Percentiles rank a stretch among this genome's conserved stretches.
These are phyloP conservation scores for Blakeslea trispora DNA, from an alignment of 371 early-diverging fungal genomes.

Conservation along the genomic window DNA sequence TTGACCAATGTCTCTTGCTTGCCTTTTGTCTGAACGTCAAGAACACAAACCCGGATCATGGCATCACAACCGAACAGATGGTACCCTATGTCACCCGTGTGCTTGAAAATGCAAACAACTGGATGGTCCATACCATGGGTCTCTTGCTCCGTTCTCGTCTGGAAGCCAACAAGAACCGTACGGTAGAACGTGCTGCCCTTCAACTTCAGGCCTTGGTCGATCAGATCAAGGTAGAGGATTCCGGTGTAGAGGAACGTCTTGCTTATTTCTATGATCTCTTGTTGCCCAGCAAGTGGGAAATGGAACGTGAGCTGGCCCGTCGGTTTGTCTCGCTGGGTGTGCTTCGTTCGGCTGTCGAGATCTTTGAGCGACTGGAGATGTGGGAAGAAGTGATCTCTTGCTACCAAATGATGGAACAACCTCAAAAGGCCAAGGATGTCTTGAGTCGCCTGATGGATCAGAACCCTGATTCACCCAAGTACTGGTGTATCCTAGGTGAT, in stretches of 20 bases:
- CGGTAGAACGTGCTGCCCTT: constrained; percentile 87
- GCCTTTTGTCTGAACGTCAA: constrained; percentile 91
- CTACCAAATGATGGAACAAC: constrained; percentile 80
- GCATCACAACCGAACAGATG: constrained; percentile 93
- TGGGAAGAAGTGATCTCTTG: constrained; percentile 94
- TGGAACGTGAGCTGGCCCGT: constrained; percentile 91
- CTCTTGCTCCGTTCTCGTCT: constrained; percentile 87
- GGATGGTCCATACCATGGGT: constrained; percentile 96
- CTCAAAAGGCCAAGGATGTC: constrained; percentile 80
- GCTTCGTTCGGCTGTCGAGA: constrained; percentile 86
- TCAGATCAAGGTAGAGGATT: constrained; percentile 80
- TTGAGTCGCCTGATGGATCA: constrained; percentile 63
- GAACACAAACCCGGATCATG: constrained; percentile 91
- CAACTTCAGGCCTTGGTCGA: constrained; percentile 95
- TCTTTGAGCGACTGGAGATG: constrained; percentile 89
- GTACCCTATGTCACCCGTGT: constrained; percentile 88
- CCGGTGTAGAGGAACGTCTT: constrained; percentile 79
- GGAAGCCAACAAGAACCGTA: constrained; percentile 84
- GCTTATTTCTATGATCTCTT: constrained; percentile 75
- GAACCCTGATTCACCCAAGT: constrained; percentile 77
- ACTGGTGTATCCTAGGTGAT: constrained; percentile 90
- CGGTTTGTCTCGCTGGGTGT: constrained; percentile 85
- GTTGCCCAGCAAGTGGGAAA: constrained; percentile 91
- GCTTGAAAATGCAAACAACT: constrained; percentile 91
- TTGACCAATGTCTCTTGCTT: constrained; percentile 90